Evolutionary conservation across 768 basidiomycete species (phyloP).

Genomic region (Russula emetica): DNA sequence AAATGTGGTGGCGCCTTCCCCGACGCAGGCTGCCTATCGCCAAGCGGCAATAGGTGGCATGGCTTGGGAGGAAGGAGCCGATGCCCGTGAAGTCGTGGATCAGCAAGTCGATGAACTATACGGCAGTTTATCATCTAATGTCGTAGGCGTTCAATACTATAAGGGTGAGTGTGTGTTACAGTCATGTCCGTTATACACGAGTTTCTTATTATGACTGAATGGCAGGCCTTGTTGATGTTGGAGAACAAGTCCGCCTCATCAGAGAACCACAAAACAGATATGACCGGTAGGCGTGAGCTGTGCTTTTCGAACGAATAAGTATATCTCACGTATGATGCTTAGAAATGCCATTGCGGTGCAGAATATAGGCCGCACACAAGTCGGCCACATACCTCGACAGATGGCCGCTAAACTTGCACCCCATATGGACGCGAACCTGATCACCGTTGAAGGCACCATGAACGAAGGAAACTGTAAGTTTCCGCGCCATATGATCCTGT

Average conservation of each 20-base stretch:
- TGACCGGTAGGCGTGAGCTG: conserved; percentile 47
- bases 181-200: not conserved
- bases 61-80: conserved; percentile 27
- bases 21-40: conserved; percentile 26
- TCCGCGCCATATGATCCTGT: not conserved
- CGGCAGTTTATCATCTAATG: conserved; percentile 50
- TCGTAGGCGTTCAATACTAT: conserved; percentile 86
- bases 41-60: conserved; percentile 17
- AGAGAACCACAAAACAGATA: conserved; percentile 65
- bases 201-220: not conserved
- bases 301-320: not conserved
- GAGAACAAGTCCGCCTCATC: conserved; percentile 68
- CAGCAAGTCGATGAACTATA: conserved; percentile 60
- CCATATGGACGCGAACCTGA: conserved; percentile 56
- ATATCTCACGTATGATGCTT: not conserved
- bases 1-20: conserved; percentile 18
- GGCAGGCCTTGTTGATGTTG: conserved; percentile 69
- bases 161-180: conserved; percentile 41
- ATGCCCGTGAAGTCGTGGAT: conserved; percentile 19
- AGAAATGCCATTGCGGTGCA: conserved; percentile 80
- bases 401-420: conserved; percentile 61
- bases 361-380: conserved; percentile 70
- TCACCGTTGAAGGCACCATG: conserved; percentile 70
- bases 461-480: conserved; percentile 63
- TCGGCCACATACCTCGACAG: conserved; percentile 70